Base-by-base conservation (phyloP, 1,284 basidiomycete species). In the Sporisorium graminicola region DNA sequence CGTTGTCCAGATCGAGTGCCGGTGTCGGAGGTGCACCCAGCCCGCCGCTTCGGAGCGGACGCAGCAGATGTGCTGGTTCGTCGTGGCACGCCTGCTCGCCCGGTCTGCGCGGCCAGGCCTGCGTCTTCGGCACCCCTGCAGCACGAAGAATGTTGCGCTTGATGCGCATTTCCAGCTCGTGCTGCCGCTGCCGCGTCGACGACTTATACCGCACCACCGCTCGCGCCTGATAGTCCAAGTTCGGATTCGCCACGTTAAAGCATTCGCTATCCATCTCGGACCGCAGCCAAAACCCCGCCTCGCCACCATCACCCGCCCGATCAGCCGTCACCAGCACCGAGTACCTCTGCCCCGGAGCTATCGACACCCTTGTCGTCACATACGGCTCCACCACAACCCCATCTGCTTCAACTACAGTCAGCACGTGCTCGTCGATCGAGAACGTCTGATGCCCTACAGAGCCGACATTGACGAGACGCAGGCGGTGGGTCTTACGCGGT, bases 341-440 rank as follows among this genome's bases (percentile, higher is more conserved):
- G 72, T 88, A 88, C n/a, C 88, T 81, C 79, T 89, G 88, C 8
- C 87, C 88, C 20, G 88, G 85, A 26, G 87, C 85, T 42, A 88
- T 59, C 14, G 81, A 83, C 42, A 89, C 65, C 18, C 86, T 82
- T 1, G 86, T 67, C 13, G 87, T 87, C 5, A 67, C 58, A 44
- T 86, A 78, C 3, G 88, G 87, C 26, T 78, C 51, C 22, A 88
- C 82, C 3, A 86, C 75, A 0, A 86, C 87, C 40, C 88, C 88
- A 69, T 89, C 88, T 13, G 87, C 88, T 65, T 88, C 88, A 58
- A 88, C 82, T 29, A 89, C 84, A 2, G 86, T 87, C 18, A 89
- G 84, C 0, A 81, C 78, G 73, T 89, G 88, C 5, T 66, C 64
- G 68, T 89, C 88, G 51, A 89, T 81, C 2, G 86, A 86, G 81